Evolutionary conservation across 495 filamentous ascomycete genomes (phyloP).

Genomic region (Chaetomium fimeti): DNA sequence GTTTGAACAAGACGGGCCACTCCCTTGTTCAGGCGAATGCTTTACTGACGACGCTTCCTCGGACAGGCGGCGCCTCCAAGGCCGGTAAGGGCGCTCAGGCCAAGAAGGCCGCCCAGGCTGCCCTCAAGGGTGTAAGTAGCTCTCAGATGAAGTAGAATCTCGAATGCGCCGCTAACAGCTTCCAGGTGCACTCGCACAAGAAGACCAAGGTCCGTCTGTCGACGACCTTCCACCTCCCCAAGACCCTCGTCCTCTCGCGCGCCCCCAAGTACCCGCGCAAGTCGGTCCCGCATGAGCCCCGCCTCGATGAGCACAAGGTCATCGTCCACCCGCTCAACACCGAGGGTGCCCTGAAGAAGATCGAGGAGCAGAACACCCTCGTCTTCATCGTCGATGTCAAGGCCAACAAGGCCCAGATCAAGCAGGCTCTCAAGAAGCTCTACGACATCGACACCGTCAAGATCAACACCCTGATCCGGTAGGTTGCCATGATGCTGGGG

Average conservation of each 20-base stretch:
- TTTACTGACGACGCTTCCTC: slow-evolving; percentile 36
- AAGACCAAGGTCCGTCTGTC: slow-evolving; percentile 84
- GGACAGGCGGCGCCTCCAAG: slow-evolving; percentile 56
- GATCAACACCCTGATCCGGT: slow-evolving; percentile 99
- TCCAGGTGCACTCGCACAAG: slow-evolving; percentile 74
- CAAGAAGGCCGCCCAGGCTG: slow-evolving; percentile 87
- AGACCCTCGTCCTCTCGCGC: slow-evolving; percentile 88
- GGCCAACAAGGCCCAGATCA: slow-evolving; percentile 99
- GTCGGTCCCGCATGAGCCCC: slow-evolving; percentile 83
- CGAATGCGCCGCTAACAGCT: slow-evolving; percentile 14
- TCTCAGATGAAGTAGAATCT: background rate
- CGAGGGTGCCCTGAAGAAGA: slow-evolving; percentile 99
- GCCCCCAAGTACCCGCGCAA: slow-evolving; percentile 95
- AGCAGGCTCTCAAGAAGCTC: slow-evolving; percentile 95
- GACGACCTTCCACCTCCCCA: slow-evolving; percentile 96
- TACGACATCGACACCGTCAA: slow-evolving; percentile 98
- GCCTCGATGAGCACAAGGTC: slow-evolving; percentile 90
- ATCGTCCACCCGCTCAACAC: slow-evolving; percentile 87
- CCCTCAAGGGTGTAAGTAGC: slow-evolving; percentile 77
- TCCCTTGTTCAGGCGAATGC: slow-evolving; percentile 42
- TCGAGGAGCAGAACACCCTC: slow-evolving; percentile 99
- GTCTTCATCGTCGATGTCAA: slow-evolving; percentile 98
- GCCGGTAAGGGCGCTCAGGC: slow-evolving; percentile 71
- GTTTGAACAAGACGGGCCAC: slow-evolving; percentile 44
- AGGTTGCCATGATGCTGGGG: slow-evolving; percentile 32